Conservation (phyloP, 1,139 yeast genomes). For the Candida sp. region DNA sequence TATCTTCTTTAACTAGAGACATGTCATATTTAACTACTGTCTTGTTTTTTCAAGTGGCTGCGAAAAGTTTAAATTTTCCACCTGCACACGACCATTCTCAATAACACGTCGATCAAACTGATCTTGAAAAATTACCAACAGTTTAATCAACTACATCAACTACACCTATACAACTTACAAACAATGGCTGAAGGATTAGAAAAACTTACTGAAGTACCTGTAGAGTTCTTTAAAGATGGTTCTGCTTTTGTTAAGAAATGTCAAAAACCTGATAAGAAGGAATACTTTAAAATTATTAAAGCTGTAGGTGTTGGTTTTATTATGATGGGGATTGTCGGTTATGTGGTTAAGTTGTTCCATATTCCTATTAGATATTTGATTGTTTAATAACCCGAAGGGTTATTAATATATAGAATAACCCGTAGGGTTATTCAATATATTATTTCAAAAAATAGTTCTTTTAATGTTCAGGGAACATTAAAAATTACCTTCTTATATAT, state of each 20-base stretch:
- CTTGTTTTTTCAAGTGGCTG: too few species aligned
- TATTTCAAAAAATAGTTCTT: too few species aligned
- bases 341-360: conserved; percentile 90
- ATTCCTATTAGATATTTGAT: conserved; percentile 97
- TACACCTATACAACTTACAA: too few species aligned
- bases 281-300: conserved; percentile 82
- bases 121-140: neutral
- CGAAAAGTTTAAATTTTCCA: too few species aligned
- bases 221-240: conserved; percentile 90
- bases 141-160: too few species aligned
- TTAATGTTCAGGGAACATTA: too few species aligned
- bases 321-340: conserved; percentile 98
- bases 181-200: conserved; percentile 71
- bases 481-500: too few species aligned
- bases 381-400: too few species aligned
- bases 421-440: too few species aligned
- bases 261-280: conserved; percentile 89
- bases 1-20: too few species aligned
- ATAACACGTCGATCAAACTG: neutral
- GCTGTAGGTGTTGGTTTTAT: conserved; percentile 97
- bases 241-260: conserved; percentile 85
- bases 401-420: too few species aligned
- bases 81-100: neutral
- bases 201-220: conserved; percentile 84
- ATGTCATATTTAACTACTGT: too few species aligned